Percentiles rank a stretch among this genome's conserved stretches.
phyloP scores from a whole-genome alignment of 2,329 filamentous ascomycete genomes.

The Diaporthe citrichinensis region DNA sequence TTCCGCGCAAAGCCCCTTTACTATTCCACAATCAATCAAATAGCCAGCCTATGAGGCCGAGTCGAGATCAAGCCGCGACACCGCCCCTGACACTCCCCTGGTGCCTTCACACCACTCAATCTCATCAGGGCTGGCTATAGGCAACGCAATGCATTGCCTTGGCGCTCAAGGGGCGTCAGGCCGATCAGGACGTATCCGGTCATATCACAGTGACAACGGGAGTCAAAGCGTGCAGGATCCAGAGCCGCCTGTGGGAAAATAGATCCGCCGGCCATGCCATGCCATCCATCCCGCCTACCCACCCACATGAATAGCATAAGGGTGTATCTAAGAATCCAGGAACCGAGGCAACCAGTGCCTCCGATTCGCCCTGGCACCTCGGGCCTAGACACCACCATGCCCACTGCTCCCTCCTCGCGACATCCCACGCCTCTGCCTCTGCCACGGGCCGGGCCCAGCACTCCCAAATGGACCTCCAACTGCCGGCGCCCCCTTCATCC shows the following conservation, averaged over 20 bases:
- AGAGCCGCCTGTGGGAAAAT: conserved; percentile 1
- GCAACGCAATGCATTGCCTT: conserved; percentile 1
- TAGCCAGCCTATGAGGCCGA: no score
- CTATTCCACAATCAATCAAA: neutral
- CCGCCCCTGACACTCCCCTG: neutral
- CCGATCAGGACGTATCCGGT: neutral
- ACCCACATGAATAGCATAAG: neutral
- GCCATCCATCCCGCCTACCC: neutral
- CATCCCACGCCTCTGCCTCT: neutral
- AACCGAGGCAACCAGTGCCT: neutral
- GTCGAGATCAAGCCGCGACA: neutral
- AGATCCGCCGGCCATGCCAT: neutral
- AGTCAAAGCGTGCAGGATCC: conserved; percentile 27
- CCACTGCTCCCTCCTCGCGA: neutral
- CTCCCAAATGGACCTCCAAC: neutral
- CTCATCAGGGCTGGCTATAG: neutral
- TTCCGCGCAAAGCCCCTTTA: neutral
- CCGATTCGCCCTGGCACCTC: neutral
- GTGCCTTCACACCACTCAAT: neutral
- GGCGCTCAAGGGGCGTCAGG: conserved; percentile 5
- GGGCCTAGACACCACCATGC: neutral
- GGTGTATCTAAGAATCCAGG: no score
- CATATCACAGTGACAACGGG: neutral
- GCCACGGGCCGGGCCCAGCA: neutral
- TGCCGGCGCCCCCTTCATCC: conserved; percentile 3